These are phyloP conservation scores for Gossypium bickii DNA, from an alignment of 345 rosid genomes.

Conservation along the genomic window DNA sequence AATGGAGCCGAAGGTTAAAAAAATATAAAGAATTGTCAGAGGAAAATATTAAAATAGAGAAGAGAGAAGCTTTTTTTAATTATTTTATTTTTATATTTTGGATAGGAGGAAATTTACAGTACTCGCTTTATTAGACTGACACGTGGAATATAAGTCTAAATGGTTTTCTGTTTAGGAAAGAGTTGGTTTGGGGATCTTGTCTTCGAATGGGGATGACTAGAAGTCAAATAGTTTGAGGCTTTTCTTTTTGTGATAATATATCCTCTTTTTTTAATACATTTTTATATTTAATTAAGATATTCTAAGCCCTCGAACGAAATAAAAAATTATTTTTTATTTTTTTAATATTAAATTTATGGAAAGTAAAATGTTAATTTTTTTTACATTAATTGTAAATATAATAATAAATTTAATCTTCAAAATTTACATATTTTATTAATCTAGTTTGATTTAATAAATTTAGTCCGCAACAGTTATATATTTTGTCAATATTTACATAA, in stretches of 20 bases:
- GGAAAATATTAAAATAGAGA: neutral
- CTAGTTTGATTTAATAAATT: too few relatives aligned
- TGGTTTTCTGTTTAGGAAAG: neutral
- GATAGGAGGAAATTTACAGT: neutral
- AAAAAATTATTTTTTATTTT: too few relatives aligned
- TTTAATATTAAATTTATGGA: too few relatives aligned
- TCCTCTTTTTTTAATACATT: too few relatives aligned
- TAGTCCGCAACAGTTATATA: accelerated
- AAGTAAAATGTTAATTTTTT: too few relatives aligned
- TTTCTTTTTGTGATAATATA: neutral
- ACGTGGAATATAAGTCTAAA: neutral
- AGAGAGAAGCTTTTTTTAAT: neutral
- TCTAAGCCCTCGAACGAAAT: too few relatives aligned
- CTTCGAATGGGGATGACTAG: neutral
- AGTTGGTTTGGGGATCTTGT: neutral
- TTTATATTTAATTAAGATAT: too few relatives aligned
- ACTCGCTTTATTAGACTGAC: neutral
- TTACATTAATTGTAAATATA: too few relatives aligned
- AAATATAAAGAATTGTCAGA: neutral
- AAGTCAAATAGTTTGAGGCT: neutral
- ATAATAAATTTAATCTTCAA: too few relatives aligned
- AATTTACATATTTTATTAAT: too few relatives aligned
- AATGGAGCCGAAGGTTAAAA: neutral
- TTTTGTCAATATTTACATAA: too few relatives aligned
- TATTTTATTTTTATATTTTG: neutral